Evolutionary conservation across 225 moss, liverwort and hornwort species (phyloP).

Genomic region (Antitrichia curtipendula): DNA sequence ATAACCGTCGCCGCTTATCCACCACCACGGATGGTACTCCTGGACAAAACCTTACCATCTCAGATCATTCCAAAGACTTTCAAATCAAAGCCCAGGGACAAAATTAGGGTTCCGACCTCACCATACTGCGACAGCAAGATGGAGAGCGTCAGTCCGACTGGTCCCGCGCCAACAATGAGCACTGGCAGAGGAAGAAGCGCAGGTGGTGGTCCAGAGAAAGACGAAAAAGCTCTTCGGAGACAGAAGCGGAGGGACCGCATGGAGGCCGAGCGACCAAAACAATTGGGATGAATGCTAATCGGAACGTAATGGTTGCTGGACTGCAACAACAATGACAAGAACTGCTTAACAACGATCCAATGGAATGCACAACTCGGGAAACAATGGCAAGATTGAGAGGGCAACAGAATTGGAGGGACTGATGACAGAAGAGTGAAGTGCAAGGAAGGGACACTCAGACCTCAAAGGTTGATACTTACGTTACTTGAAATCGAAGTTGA

Average conservation of each 20-base stretch:
- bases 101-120: slow-evolving; percentile 21
- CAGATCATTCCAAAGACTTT: neutral
- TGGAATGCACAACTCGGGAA: neutral
- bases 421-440: neutral
- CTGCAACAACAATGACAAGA: neutral
- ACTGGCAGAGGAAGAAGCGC: slow-evolving; percentile 28
- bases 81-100: neutral
- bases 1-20: slow-evolving; percentile 48
- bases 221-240: neutral
- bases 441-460: neutral
- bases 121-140: slow-evolving; percentile 84
- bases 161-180: slow-evolving; percentile 88
- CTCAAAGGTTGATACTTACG: neutral
- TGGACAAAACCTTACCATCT: neutral
- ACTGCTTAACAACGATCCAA: neutral
- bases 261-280: neutral
- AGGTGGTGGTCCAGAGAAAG: neutral
- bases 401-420: neutral
- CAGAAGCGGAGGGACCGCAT: neutral
- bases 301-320: neutral
- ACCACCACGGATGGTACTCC: slow-evolving; percentile 81
- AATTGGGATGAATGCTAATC: neutral
- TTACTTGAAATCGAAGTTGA: neutral
- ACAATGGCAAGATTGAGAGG: neutral
- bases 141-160: slow-evolving; percentile 83